Conservation (phyloP, 1,284 basidiomycete genomes). For the Ustilago cynodontis region DNA sequence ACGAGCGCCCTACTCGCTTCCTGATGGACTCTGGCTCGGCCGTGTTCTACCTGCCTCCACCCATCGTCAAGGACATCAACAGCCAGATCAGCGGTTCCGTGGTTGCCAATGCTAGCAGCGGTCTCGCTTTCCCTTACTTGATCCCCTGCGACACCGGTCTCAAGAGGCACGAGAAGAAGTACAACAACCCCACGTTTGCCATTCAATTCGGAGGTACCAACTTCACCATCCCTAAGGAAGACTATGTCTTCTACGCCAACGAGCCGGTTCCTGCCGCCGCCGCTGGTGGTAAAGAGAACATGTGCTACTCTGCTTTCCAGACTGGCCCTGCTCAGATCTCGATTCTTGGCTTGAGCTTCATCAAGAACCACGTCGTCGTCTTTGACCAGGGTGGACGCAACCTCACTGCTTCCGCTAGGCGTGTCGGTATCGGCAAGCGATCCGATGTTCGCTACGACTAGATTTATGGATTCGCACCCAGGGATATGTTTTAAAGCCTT, state of each 20-base stretch:
- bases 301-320: conserved; percentile 61
- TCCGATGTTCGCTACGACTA: conserved; percentile 45
- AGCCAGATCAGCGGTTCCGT: conserved; percentile 44
- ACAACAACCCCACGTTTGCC: conserved; percentile 40
- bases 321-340: conserved; percentile 46
- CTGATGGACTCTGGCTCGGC: conserved; percentile 61
- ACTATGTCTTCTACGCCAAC: conserved; percentile 60
- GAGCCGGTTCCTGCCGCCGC: conserved; percentile 39
- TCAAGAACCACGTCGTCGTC: conserved; percentile 60
- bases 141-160: conserved; percentile 59
- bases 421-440: conserved; percentile 48
- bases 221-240: conserved; percentile 54
- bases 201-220: conserved; percentile 40
- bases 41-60: conserved; percentile 44
- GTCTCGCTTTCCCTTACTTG: conserved; percentile 51
- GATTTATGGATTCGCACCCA: background rate
- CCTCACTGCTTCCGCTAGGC: conserved; percentile 31
- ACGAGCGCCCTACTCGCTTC: conserved; percentile 35
- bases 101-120: conserved; percentile 26
- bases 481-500: background rate
- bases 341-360: conserved; percentile 56
- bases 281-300: conserved; percentile 38
- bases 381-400: conserved; percentile 51
- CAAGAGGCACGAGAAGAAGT: conserved; percentile 40
- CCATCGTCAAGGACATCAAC: conserved; percentile 49